Evolutionary conservation across 495 filamentous ascomycete genomes (phyloP).

Genomic region (Penicillium angulare): DNA sequence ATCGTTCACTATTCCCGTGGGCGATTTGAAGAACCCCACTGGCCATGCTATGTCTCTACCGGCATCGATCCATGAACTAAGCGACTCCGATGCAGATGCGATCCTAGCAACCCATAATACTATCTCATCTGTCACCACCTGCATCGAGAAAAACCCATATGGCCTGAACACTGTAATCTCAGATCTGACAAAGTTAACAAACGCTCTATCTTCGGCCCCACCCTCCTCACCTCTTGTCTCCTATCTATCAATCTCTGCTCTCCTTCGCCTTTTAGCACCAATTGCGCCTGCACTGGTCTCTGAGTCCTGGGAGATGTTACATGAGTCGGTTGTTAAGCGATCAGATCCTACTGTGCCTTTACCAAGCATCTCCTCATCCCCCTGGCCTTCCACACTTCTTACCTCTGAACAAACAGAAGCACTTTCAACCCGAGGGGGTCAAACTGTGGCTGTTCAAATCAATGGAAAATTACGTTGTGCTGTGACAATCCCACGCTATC

Average conservation of each 20-base stretch:
- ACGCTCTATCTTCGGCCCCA: constrained; percentile 49
- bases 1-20: constrained; percentile 17
- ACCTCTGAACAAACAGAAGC: constrained; percentile 47
- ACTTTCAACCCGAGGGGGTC: constrained; percentile 38
- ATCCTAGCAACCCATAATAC: constrained; percentile 65
- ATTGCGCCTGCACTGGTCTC: constrained; percentile 75
- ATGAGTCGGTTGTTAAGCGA: constrained; percentile 25
- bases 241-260: constrained; percentile 40
- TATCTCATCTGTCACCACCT: constrained; percentile 63
- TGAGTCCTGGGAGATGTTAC: constrained; percentile 71
- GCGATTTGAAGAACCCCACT: constrained; percentile 14
- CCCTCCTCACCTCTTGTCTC: constrained; percentile 31
- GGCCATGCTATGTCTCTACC: constrained; percentile 26
- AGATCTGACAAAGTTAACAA: constrained; percentile 77
- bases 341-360: constrained; percentile 2
- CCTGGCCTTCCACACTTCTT: constrained; percentile 52
- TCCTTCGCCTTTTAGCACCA: constrained; percentile 72
- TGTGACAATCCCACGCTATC: constrained; percentile 51
- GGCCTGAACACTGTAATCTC: constrained; percentile 79
- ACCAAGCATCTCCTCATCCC: constrained; percentile 45
- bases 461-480: constrained; percentile 72
- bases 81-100: constrained; percentile 54
- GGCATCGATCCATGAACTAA: constrained; percentile 29
- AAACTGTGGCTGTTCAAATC: constrained; percentile 65
- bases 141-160: constrained; percentile 65